Conservation (phyloP, 1,284 basidiomycete species). For the Somion occarium region DNA sequence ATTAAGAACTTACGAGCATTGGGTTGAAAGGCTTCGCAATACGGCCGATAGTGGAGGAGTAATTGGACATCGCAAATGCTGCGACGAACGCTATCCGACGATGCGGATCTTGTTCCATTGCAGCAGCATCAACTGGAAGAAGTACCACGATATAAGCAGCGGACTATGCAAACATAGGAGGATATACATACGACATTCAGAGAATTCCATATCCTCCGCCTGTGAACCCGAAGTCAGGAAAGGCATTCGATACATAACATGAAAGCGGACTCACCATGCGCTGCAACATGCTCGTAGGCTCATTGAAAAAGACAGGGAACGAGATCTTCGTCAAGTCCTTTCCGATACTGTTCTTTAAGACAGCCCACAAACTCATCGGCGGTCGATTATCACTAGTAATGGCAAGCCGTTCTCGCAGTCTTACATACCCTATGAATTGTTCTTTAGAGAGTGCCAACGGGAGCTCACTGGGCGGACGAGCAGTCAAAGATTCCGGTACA, state of each 20-base stretch:
- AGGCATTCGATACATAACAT: neutral
- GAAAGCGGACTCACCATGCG: slow-evolving; percentile 54
- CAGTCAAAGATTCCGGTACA: slow-evolving; percentile 56
- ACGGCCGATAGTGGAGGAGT: slow-evolving; percentile 91
- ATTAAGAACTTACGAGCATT: slow-evolving; percentile 72
- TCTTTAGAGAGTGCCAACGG: slow-evolving; percentile 25
- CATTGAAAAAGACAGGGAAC: slow-evolving; percentile 96
- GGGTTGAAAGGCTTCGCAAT: slow-evolving; percentile 97
- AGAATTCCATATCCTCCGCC: slow-evolving; percentile 96
- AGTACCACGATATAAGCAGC: too few relatives aligned
- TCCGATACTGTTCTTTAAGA: slow-evolving; percentile 94
- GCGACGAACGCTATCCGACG: slow-evolving; percentile 90
- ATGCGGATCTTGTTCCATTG: slow-evolving; percentile 71
- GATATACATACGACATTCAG: slow-evolving; percentile 87
- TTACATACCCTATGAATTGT: slow-evolving; percentile 67
- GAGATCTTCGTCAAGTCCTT: slow-evolving; percentile 96
- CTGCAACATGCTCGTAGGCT: slow-evolving; percentile 94
- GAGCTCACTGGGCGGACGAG: slow-evolving; percentile 18
- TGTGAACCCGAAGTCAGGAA: slow-evolving; percentile 20
- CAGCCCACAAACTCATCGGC: slow-evolving; percentile 90
- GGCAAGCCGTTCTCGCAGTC: slow-evolving; percentile 62
- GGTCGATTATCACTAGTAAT: slow-evolving; percentile 82
- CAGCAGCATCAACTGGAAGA: slow-evolving; percentile 76
- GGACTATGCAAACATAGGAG: slow-evolving; percentile 34
- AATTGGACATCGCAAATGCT: slow-evolving; percentile 98